Evolutionary conservation across 2,329 filamentous ascomycete genomes (phyloP), one percentile per base, ranked within the genome.

Genomic region (Alternaria brassicicola): DNA sequence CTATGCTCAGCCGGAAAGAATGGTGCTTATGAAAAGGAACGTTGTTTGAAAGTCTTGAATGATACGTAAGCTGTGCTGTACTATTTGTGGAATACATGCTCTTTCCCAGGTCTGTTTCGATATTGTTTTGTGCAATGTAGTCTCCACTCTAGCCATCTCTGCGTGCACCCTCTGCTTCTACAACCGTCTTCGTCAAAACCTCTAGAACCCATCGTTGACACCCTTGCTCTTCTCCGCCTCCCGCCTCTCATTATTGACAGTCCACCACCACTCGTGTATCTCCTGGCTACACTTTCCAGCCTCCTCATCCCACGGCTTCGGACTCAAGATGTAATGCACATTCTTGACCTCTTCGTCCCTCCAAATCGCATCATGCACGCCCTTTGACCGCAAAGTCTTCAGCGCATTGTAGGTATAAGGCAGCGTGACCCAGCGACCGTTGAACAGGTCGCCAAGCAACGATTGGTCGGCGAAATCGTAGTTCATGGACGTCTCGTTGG

Each of bases 381-480:
- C 82, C 62, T 83, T 74, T 78, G 79, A 82, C 53, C 85, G 74
- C 71, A 87, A 57, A n/a, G 85, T 86, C 77, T 86, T 87, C 48
- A 88, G 74, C 39, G 85, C 85, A 67, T 88, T 88, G 75, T 88
- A 88, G 7, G 82, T 81, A 65, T 88, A 88, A 15, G 85, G 85
- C 52, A 88, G 69, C 3, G 81, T 76, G 5, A 87, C 84, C 85
- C 85, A 88, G 21, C 85, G 80, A 0, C 82, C 83, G 28, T 79
- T 70, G 70, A 87, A 88, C 10, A 86, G 62, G 61, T 87, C 85
- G n/a, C 82, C 81, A 4, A 88, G 79, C 46, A 85, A 78, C 36
- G 81, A 84, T 68, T 88, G 85, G 62, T 88, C 85, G 25, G 85
- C 83, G 65, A 88, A 88, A 50, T 86, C 84, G 67, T 87, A 88